Conservation (phyloP, 2,329 filamentous ascomycete genomes). For the Clonostachys solani region DNA sequence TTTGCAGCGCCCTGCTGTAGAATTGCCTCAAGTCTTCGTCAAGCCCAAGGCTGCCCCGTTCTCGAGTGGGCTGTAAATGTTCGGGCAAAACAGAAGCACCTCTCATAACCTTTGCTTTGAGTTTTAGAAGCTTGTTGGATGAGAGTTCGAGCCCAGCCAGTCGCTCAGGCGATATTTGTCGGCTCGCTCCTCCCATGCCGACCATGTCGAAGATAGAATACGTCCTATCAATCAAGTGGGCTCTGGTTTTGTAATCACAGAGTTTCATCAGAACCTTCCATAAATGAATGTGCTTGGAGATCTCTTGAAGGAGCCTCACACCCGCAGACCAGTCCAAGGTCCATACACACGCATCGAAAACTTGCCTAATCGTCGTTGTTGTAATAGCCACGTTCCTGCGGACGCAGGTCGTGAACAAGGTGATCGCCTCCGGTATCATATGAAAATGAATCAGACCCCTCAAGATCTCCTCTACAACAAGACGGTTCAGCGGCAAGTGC, state of each 20-base stretch:
- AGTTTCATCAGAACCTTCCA: slow-evolving; percentile 15
- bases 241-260: slow-evolving; percentile 9
- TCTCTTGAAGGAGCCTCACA: slow-evolving; percentile 19
- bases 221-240: slow-evolving; percentile 22
- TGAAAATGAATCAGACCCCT: slow-evolving; percentile 42
- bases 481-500: slow-evolving; percentile 28
- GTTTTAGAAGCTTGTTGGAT: not conserved
- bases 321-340: slow-evolving; percentile 33
- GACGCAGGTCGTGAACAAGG: slow-evolving; percentile 30
- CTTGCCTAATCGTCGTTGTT: slow-evolving; percentile 18
- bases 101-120: not conserved
- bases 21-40: not conserved
- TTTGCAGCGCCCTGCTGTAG: slow-evolving; percentile 20
- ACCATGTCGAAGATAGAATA: slow-evolving; percentile 29
- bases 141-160: slow-evolving; percentile 11
- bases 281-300: slow-evolving; percentile 14
- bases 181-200: slow-evolving; percentile 18
- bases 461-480: slow-evolving; percentile 40
- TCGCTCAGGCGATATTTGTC: slow-evolving; percentile 10
- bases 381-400: slow-evolving; percentile 25
- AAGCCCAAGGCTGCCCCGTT: not conserved
- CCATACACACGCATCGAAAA: slow-evolving; percentile 36
- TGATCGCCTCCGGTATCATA: slow-evolving; percentile 35
- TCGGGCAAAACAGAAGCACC: not conserved
- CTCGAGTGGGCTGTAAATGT: not conserved